Base-by-base conservation (phyloP, 2,329 filamentous ascomycete genomes). In the Hymenoscyphus occultus region DNA sequence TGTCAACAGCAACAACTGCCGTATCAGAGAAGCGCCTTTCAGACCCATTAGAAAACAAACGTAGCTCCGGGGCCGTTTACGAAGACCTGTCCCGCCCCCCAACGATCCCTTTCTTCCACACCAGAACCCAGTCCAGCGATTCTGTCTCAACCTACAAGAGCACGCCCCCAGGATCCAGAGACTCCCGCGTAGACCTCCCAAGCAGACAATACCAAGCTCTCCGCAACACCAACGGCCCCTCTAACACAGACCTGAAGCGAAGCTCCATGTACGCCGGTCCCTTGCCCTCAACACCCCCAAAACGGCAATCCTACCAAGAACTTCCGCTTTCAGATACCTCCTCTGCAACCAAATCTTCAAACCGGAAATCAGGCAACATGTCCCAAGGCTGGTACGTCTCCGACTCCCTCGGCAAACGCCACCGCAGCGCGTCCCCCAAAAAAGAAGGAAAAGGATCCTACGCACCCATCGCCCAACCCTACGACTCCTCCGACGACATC, bases 21-120 rank as follows among this genome's bases (percentile, higher is more conserved):
- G 80, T 82, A 2, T 80, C 81, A 10, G 85, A 90, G 67, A 90
- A 90, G 76, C 86, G 89, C 63, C 77, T 86, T 60, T 84, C 82
- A 0, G 79, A 78, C 1, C 77, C 80, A 0, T 66, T 80, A 14
- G 80, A 81, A 35, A 19, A n/a, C 19, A 79, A 78, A 57, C 78
- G 77, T 54, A 76, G 77, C 22, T 84, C 82, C 0, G 79, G 78
- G 3, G 71, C 77, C 1, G 76, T 80, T 0, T 80, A 82, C 65
- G 79, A 83, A 61, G 78, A 80, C 45, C 70, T 82, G 7, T 78
- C 79, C 42, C 79, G 80, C 1, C 83, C 83, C 0, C 81, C 81
- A 0, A 84, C 84, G 0, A 82, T 97, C 60, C 88, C 93, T 0
- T 97, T 96, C 77, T 85, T 91, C 77, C 89, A 95, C 74, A 96